Percentiles rank a stretch among this genome's conserved stretches.
Evolutionary conservation across 805 yeast genomes (phyloP).

Genomic region (Nakazawaea ernobii): DNA sequence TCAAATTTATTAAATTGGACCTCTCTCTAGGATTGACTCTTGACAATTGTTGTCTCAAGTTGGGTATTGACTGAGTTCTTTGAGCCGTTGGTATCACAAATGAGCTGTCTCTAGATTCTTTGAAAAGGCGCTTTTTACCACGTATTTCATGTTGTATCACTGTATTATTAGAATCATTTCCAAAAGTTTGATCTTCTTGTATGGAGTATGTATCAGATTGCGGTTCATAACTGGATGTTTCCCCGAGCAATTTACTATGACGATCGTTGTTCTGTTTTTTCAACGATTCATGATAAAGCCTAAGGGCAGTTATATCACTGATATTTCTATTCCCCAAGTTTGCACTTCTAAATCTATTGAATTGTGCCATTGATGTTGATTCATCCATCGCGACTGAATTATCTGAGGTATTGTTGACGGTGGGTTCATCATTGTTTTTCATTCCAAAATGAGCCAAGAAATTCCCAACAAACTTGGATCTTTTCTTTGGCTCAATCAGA

Average conservation of each 20-base stretch:
- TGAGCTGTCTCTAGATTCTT: slow-evolving; percentile 8
- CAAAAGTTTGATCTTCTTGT: background rate
- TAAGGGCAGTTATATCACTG: slow-evolving; percentile 9
- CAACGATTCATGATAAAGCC: slow-evolving; percentile 6
- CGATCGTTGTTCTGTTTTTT: slow-evolving; percentile 4
- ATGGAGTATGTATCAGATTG: background rate
- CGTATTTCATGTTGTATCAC: background rate
- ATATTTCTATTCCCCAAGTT: slow-evolving; percentile 5
- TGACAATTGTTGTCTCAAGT: slow-evolving; percentile 6
- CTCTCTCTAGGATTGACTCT: slow-evolving; percentile 9
- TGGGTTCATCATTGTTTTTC: background rate
- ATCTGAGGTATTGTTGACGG: background rate
- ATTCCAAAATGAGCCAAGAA: slow-evolving; percentile 1
- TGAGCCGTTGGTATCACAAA: background rate
- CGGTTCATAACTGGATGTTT: background rate
- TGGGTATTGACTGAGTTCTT: slow-evolving; percentile 2
- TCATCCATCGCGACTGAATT: background rate
- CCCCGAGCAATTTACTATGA: slow-evolving; percentile 4
- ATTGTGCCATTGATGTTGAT: slow-evolving; percentile 3
- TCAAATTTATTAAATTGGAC: slow-evolving; percentile 9
- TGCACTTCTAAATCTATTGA: slow-evolving; percentile 7
- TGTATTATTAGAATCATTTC: slow-evolving; percentile 1
- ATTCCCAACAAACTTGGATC: background rate
- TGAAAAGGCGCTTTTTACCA: slow-evolving; percentile 6
- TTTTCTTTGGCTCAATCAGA: background rate